Conservation (phyloP, 1,139 yeast species). For the Hansenula sp. region DNA sequence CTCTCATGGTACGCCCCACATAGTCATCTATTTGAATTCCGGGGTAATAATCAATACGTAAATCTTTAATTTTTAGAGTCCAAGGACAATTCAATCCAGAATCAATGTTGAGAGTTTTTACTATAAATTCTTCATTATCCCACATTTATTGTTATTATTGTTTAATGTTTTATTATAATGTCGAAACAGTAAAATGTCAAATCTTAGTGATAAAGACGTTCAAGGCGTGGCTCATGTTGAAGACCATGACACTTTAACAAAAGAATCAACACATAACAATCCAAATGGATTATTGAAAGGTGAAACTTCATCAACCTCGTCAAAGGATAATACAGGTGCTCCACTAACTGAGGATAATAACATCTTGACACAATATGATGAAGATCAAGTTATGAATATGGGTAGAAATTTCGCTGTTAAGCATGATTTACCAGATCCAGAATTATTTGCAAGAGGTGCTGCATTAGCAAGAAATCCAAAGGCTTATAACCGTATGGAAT, state of each 20-base stretch:
- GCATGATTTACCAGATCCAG: constrained; percentile 52
- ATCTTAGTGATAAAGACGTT: not conserved
- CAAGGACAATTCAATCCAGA: no score
- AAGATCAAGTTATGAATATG: constrained; percentile 59
- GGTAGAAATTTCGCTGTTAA: constrained; percentile 62
- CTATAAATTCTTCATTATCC: no score
- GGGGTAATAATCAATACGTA: no score
- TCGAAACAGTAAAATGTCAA: no score
- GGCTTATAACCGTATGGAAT: constrained; percentile 52
- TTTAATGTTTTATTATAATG: no score
- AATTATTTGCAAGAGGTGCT: constrained; percentile 64
- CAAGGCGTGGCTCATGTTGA: not conserved
- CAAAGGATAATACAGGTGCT: no score
- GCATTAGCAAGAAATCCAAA: constrained; percentile 63
- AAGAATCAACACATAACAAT: not conserved
- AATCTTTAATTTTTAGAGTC: no score
- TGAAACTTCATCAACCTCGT: not conserved
- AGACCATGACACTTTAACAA: not conserved
- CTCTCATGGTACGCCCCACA: no score
- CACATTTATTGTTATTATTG: no score
- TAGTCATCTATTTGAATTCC: no score
- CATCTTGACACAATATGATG: constrained; percentile 50
- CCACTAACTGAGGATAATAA: constrained; percentile 28
- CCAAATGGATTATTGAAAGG: not conserved
- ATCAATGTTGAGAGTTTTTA: no score